phyloP scores from a whole-genome alignment of 2,329 filamentous ascomycete genomes.

The Fusarium algeriense region DNA sequence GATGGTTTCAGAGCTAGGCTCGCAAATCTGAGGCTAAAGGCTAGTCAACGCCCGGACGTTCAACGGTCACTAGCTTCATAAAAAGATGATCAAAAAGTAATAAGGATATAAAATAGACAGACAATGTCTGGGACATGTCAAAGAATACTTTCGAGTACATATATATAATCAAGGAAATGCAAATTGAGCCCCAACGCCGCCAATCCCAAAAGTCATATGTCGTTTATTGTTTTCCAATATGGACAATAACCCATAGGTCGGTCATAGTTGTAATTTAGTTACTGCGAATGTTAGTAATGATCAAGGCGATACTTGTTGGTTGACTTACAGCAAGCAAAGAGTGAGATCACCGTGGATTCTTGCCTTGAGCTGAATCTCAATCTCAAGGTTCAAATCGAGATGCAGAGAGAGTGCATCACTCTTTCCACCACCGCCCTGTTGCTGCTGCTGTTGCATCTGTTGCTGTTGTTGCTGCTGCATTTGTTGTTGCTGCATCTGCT shows the following conservation, averaged over 20 bases:
- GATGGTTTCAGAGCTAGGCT: conserved; percentile 8
- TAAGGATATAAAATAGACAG: conserved; percentile 29
- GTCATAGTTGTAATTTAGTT: conserved; percentile 24
- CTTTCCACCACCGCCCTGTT: conserved; percentile 39
- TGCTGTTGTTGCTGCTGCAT: conserved; percentile 32
- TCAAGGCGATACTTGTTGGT: neutral
- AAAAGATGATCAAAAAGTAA: neutral
- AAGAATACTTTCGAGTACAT: conserved; percentile 22
- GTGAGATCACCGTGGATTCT: conserved; percentile 88
- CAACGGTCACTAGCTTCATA: conserved; percentile 10
- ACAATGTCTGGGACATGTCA: conserved; percentile 12
- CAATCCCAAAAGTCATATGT: conserved; percentile 22
- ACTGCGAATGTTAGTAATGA: conserved; percentile 10
- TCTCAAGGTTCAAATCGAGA: conserved; percentile 83
- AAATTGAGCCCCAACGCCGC: conserved; percentile 25
- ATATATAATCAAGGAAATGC: conserved; percentile 15
- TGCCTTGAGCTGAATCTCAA: conserved; percentile 87
- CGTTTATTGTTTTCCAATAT: conserved; percentile 8
- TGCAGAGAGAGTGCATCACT: conserved; percentile 69
- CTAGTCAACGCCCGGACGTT: conserved; percentile 12
- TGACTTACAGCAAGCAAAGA: conserved; percentile 72
- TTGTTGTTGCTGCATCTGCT: conserved; percentile 34
- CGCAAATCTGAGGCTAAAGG: conserved; percentile 10
- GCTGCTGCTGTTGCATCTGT: conserved; percentile 22
- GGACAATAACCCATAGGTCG: neutral